These are phyloP conservation scores for Chalciporus sphaerocephalus DNA, from an alignment of 768 basidiomycete genomes.

Conservation along the genomic window DNA sequence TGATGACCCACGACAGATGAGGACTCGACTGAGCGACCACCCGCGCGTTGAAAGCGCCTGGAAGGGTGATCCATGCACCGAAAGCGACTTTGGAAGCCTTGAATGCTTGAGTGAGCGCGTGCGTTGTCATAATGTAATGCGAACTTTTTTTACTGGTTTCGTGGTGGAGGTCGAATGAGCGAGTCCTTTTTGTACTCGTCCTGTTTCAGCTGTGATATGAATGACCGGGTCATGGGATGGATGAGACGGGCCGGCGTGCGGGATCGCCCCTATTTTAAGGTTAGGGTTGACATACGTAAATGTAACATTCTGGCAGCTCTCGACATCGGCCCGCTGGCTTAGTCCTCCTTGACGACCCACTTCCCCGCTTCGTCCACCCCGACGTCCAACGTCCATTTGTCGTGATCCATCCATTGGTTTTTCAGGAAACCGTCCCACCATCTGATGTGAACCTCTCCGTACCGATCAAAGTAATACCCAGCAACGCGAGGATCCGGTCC, in stretches of 20 bases:
- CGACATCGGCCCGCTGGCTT: too few relatives aligned
- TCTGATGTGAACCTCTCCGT: conserved; percentile 38
- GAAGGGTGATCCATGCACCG: conserved; percentile 62
- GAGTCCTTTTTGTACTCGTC: conserved; percentile 5
- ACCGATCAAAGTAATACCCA: conserved; percentile 36
- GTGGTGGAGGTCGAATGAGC: neutral
- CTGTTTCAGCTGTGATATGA: neutral
- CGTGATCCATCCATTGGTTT: conserved; percentile 41
- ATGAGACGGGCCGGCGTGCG: neutral
- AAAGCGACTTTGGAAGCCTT: conserved; percentile 57
- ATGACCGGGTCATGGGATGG: conserved; percentile 8
- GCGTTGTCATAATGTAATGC: conserved; percentile 50
- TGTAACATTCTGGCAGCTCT: too few relatives aligned
- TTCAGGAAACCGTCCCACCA: conserved; percentile 43
- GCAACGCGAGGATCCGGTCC: conserved; percentile 43
- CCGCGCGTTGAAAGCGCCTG: conserved; percentile 55
- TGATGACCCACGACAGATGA: conserved; percentile 56
- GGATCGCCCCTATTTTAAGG: neutral
- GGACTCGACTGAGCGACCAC: conserved; percentile 52
- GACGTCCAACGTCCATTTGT: conserved; percentile 39
- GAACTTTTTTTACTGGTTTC: neutral
- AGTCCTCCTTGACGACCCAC: conserved; percentile 38
- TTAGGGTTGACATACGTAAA: conserved; percentile 3
- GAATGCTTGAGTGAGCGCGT: conserved; percentile 51
- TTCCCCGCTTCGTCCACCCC: conserved; percentile 30